Conservation (phyloP, 2,329 filamentous ascomycete species). For the Ceratocystis variospora region DNA sequence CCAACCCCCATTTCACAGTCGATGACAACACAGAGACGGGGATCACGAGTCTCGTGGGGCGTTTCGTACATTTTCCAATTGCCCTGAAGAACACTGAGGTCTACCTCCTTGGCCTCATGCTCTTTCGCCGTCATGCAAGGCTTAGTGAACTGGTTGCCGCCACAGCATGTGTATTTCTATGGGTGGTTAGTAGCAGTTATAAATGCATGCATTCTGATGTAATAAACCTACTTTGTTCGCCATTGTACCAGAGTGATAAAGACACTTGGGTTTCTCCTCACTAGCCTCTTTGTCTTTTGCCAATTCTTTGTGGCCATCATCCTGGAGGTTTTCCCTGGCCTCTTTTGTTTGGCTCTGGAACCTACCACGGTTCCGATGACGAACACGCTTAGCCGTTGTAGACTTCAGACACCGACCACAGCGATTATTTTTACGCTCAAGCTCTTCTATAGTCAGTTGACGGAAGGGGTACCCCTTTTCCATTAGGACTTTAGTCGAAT, state of each 20-base stretch:
- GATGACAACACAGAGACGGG: slow-evolving; percentile 30
- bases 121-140: slow-evolving; percentile 23
- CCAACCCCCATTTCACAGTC: slow-evolving; percentile 44
- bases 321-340: background rate
- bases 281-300: background rate
- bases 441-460: slow-evolving; percentile 23
- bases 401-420: slow-evolving; percentile 24
- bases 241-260: slow-evolving; percentile 24
- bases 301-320: background rate
- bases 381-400: background rate
- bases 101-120: slow-evolving; percentile 20
- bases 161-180: slow-evolving; percentile 26
- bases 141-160: slow-evolving; percentile 20
- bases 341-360: background rate
- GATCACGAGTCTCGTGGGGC: slow-evolving; percentile 13
- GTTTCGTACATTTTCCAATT: slow-evolving; percentile 24
- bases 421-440: slow-evolving; percentile 25
- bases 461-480: slow-evolving; percentile 23
- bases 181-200: slow-evolving; percentile 18
- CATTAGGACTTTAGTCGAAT: background rate
- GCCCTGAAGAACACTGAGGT: slow-evolving; percentile 22
- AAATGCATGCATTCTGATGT: background rate
- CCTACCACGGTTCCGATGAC: slow-evolving; percentile 9
- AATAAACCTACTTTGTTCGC: slow-evolving; percentile 22
- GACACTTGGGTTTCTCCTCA: slow-evolving; percentile 13